phyloP scores from a whole-genome alignment of 495 filamentous ascomycete species.

The Penicillium longicatenatum region DNA sequence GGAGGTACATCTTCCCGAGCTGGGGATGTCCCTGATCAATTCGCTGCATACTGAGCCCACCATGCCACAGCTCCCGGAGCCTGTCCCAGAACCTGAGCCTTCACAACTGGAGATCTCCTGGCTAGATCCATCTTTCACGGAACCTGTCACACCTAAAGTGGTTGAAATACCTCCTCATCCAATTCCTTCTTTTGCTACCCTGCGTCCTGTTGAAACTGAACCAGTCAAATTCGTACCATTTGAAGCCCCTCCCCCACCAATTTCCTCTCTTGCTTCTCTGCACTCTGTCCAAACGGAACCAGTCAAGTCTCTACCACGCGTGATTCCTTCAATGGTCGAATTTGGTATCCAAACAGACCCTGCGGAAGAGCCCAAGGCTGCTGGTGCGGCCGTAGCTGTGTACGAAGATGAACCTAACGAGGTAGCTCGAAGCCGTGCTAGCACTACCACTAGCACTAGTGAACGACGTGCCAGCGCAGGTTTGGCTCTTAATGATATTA shows the following conservation, averaged over 20 bases:
- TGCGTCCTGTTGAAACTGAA: constrained; percentile 33
- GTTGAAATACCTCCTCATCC: constrained; percentile 18
- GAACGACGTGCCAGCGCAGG: constrained; percentile 46
- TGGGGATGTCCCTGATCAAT: constrained; percentile 52
- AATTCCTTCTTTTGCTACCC: constrained; percentile 37
- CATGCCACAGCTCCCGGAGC: constrained; percentile 27
- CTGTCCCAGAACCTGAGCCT: constrained; percentile 23
- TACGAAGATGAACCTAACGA: constrained; percentile 59
- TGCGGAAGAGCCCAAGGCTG: constrained; percentile 20
- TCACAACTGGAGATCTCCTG: constrained; percentile 36
- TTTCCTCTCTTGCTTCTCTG: constrained; percentile 44
- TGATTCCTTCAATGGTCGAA: constrained; percentile 22
- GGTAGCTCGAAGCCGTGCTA: constrained; percentile 33
- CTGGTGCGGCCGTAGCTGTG: constrained; percentile 33
- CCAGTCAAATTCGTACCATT: constrained; percentile 1
- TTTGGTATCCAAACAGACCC: constrained; percentile 29
- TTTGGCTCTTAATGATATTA: constrained; percentile 44
- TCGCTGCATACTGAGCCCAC: constrained; percentile 54
- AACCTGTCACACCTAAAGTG: constrained; percentile 33
- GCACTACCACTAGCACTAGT: constrained; percentile 31
- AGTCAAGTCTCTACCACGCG: constrained; percentile 6
- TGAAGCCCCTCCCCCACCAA: constrained; percentile 16
- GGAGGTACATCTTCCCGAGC: constrained; percentile 20
- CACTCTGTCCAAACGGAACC: constrained; percentile 25
- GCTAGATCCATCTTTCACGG: constrained; percentile 36